Evolutionary conservation across 139 green algal genomes (phyloP).

Genomic region (Asterochloris erici): DNA sequence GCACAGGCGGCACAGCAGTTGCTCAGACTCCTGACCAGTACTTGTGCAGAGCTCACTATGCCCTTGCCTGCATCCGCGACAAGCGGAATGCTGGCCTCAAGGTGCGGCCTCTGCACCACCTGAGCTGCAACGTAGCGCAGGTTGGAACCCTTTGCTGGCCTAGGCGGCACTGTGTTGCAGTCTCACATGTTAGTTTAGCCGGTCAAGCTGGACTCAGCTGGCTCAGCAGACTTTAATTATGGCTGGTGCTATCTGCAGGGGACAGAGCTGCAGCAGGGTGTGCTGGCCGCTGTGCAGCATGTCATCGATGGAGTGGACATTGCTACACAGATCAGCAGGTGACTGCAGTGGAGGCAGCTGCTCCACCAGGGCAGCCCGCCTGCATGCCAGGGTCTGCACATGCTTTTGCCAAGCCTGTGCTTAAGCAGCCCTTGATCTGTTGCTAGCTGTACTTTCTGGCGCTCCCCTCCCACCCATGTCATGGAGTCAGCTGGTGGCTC

Average conservation of each 20-base stretch:
- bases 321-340: no score
- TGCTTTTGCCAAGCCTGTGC: no score
- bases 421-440: no score
- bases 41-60: conserved; percentile 14
- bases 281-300: no score
- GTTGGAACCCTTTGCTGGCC: background rate
- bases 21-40: conserved; percentile 7
- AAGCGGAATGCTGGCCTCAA: background rate
- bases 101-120: background rate
- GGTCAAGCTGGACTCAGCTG: background rate
- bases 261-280: background rate
- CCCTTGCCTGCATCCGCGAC: background rate
- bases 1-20: no score
- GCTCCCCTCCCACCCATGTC: no score
- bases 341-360: no score
- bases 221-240: background rate
- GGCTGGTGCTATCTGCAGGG: background rate
- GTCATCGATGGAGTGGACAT: no score
- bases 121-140: background rate
- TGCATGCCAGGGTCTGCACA: no score
- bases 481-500: background rate
- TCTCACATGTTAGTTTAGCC: background rate
- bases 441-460: no score
- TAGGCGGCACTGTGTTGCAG: background rate
- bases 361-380: no score